These are phyloP conservation scores for Phytopythium litorale DNA, from an alignment of 352 stramenopile genomes.

Conservation along the genomic window DNA sequence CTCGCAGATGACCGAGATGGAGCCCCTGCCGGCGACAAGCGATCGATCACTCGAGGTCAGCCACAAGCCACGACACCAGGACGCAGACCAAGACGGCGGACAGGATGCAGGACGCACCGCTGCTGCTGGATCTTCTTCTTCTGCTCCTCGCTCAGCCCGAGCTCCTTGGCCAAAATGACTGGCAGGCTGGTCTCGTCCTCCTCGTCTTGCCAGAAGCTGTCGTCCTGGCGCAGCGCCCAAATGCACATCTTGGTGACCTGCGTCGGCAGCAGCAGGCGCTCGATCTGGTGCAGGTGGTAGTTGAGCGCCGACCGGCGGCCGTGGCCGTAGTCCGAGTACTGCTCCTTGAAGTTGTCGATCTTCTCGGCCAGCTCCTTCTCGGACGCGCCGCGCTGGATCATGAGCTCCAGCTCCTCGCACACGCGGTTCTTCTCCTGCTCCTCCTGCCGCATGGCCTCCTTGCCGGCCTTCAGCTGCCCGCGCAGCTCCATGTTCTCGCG, in stretches of 20 bases:
- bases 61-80: constrained; percentile 1
- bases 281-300: constrained; percentile 93
- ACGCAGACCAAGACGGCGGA: neutral
- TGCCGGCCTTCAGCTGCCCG: constrained; percentile 86
- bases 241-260: constrained; percentile 94
- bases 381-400: constrained; percentile 72
- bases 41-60: neutral
- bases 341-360: constrained; percentile 95
- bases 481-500: constrained; percentile 91
- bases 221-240: constrained; percentile 87
- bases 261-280: constrained; percentile 91
- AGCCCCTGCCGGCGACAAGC: constrained; percentile 18
- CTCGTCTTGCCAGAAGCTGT: constrained; percentile 87
- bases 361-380: constrained; percentile 91
- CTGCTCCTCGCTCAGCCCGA: constrained; percentile 90
- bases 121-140: constrained; percentile 93
- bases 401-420: constrained; percentile 76
- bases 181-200: constrained; percentile 89
- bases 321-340: constrained; percentile 91
- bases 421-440: constrained; percentile 85
- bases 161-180: constrained; percentile 85
- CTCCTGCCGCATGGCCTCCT: constrained; percentile 84
- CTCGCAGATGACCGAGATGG: constrained; percentile 81
- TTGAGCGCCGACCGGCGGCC: constrained; percentile 82
- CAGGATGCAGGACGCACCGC: constrained; percentile 33